Evolutionary conservation across 2,329 filamentous ascomycete genomes (phyloP).

Genomic region (Arthrobotrys conoides): DNA sequence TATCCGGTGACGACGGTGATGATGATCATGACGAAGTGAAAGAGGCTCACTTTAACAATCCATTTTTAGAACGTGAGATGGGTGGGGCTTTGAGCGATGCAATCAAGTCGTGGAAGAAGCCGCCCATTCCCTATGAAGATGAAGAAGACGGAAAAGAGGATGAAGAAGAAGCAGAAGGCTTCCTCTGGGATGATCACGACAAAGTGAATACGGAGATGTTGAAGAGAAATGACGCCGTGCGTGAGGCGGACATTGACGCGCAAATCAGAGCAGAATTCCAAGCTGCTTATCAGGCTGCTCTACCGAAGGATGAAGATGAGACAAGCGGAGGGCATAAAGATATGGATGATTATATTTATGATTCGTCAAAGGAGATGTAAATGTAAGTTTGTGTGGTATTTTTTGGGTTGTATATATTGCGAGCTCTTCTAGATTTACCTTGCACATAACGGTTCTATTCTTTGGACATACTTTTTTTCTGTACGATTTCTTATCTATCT

Average conservation of each 20-base stretch:
- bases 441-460: conserved; percentile 8
- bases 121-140: conserved; percentile 1
- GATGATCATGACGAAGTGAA: conserved; percentile 35
- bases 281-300: conserved; percentile 8
- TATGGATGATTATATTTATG: background rate
- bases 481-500: background rate
- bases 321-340: background rate
- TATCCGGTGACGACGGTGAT: conserved; percentile 17
- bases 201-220: conserved; percentile 16
- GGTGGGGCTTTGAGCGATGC: conserved; percentile 35
- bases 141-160: background rate
- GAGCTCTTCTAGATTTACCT: background rate
- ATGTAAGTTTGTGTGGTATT: conserved; percentile 11
- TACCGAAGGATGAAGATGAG: background rate
- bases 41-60: conserved; percentile 45
- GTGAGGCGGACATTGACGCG: conserved; percentile 14
- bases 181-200: conserved; percentile 24
- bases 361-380: conserved; percentile 18
- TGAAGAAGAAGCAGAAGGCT: conserved; percentile 31
- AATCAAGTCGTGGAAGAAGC: conserved; percentile 28
- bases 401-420: conserved; percentile 19
- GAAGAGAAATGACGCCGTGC: conserved; percentile 13
- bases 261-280: conserved; percentile 1
- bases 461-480: conserved; percentile 16
- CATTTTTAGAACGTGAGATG: conserved; percentile 53